Evolutionary conservation across 2,329 filamentous ascomycete species (phyloP), one percentile per base, ranked within the genome.

Genomic region (Byssoonygena ceratinophila): DNA sequence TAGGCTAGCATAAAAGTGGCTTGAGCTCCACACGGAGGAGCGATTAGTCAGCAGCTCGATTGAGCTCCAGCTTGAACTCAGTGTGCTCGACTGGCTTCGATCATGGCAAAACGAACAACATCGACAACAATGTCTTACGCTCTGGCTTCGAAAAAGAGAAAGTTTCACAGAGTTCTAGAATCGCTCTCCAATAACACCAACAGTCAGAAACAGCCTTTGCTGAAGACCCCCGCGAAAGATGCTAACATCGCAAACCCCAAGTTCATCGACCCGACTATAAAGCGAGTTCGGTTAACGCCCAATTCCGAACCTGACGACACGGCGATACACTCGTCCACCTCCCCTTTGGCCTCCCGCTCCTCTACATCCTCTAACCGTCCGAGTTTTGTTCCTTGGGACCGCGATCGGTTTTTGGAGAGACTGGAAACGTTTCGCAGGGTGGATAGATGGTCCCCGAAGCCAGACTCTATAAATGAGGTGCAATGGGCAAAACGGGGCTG

Each of bases 401-500:
- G 92, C 50, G 81, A 82, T 36, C 82, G 87, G 59, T 89, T 97
- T 56, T 75, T 97, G 9, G 81, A 79, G 60, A 76, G 92, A 22
- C 75, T 98, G 25, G 84, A 84, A 55, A 94, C 88, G 0, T 98
- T 94, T 64, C 85, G 91, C 63, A 88, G 91, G 59, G 82, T 97
- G 45, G 92, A 88, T 51, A 80, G 85, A 65, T 98, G 91, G 91
- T 85, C 86, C n/a, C 85, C 87, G 0, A 97, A 97, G 66, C 90
- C 92, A 0, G 80, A 90, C 49, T 76, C 76, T 31, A 83, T 97
- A 60, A 88, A 82, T 64, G 92, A 97, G 69, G 82, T 96, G 6
- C 85, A 89, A 66, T 98, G 92, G 92, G 90, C 90, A 0, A 95
- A 91, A 73, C 76, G 86, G 54, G 91, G 91, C 0, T 98, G 92